phyloP scores from a whole-genome alignment of 257 asterid species.

The Gardenia jasminoides region DNA sequence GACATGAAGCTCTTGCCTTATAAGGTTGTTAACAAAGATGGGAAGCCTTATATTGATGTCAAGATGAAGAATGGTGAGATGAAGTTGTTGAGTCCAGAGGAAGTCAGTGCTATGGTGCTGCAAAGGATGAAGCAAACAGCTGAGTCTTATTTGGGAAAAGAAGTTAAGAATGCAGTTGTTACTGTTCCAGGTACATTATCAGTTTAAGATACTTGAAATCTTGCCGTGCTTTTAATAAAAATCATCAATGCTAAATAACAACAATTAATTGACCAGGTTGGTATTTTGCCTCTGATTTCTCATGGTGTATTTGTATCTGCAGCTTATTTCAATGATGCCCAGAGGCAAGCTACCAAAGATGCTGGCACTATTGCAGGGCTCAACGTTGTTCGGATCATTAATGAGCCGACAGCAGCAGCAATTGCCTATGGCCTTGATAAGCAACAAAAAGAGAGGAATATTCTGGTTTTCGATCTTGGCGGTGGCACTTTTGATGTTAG shows the following conservation, averaged over 20 bases:
- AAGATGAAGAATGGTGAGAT: conserved; percentile 63
- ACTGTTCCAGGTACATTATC: conserved; percentile 66
- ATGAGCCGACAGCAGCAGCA: conserved; percentile 92
- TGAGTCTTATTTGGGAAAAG: conserved; percentile 80
- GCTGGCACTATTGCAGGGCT: conserved; percentile 76
- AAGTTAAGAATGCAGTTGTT: conserved; percentile 72
- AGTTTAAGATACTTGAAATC: too few relatives aligned
- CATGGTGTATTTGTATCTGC: conserved; percentile 11
- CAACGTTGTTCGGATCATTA: conserved; percentile 74
- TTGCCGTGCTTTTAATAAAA: too few relatives aligned
- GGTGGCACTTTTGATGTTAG: conserved; percentile 96
- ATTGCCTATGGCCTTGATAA: conserved; percentile 86
- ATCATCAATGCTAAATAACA: background rate
- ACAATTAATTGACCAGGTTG: too few relatives aligned
- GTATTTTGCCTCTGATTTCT: too few relatives aligned
- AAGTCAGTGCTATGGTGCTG: conserved; percentile 77
- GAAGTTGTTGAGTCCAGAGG: conserved; percentile 84
- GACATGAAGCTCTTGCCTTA: conserved; percentile 79
- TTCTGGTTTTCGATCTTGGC: conserved; percentile 87
- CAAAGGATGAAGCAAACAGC: conserved; percentile 87
- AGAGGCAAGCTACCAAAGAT: conserved; percentile 87
- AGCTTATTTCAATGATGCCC: conserved; percentile 91
- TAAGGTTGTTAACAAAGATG: conserved; percentile 74
- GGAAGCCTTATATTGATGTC: conserved; percentile 72
- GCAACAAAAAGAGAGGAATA: conserved; percentile 82